Evolutionary conservation across 306 rosid genomes (phyloP).

Genomic region (Cucumis hystrix): DNA sequence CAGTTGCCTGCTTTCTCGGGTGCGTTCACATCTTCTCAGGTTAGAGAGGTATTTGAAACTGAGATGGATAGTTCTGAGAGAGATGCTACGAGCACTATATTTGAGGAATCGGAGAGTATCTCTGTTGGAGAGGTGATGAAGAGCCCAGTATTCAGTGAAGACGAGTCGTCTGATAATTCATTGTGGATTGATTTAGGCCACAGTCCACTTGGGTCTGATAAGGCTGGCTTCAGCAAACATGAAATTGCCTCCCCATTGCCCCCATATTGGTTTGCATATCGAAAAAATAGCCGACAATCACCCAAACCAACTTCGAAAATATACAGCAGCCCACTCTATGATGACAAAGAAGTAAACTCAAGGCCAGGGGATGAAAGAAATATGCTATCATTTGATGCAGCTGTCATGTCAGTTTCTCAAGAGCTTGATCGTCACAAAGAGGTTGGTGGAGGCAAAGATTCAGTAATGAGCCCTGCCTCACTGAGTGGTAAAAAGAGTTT

Average conservation of each 20-base stretch:
- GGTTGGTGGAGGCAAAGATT: slow-evolving; percentile 50
- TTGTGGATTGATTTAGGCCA: slow-evolving; percentile 95
- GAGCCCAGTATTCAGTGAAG: slow-evolving; percentile 96
- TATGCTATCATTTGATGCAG: slow-evolving; percentile 82
- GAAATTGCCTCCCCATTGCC: slow-evolving; percentile 74
- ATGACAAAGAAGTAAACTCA: slow-evolving; percentile 40
- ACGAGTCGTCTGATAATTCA: slow-evolving; percentile 84
- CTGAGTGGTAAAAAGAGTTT: slow-evolving; percentile 11
- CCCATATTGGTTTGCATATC: slow-evolving; percentile 60
- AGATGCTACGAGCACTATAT: slow-evolving; percentile 87
- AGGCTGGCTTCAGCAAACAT: slow-evolving; percentile 33
- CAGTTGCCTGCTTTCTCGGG: slow-evolving; percentile 95
- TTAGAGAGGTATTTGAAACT: slow-evolving; percentile 82
- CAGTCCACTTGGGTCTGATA: slow-evolving; percentile 81
- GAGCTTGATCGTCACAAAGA: slow-evolving; percentile 67
- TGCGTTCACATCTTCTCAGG: slow-evolving; percentile 79
- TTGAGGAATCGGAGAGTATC: slow-evolving; percentile 81
- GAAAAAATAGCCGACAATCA: slow-evolving; percentile 42
- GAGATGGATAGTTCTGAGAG: slow-evolving; percentile 88
- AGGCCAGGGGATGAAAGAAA: slow-evolving; percentile 40
- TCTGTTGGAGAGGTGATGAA: slow-evolving; percentile 93
- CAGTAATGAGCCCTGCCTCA: slow-evolving; percentile 12
- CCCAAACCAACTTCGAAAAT: slow-evolving; percentile 56
- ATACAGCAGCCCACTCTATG: slow-evolving; percentile 67
- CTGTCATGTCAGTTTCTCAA: slow-evolving; percentile 65